Evolutionary conservation across 2,329 filamentous ascomycete genomes (phyloP), one percentile per base, ranked within the genome.

Genomic region (Cladorrhinum sp.): DNA sequence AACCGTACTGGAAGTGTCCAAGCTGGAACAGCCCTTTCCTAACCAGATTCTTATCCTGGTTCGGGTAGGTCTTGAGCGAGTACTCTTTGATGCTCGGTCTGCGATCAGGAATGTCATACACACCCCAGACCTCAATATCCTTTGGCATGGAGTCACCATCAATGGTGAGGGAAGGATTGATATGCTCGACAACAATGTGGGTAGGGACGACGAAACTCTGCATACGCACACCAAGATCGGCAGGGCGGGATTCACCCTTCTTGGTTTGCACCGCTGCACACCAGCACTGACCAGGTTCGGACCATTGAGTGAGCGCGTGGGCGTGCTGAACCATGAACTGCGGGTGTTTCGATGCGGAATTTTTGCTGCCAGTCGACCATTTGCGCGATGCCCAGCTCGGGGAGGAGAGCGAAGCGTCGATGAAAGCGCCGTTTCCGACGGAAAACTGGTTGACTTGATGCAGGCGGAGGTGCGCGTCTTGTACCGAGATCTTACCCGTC

Each of bases 211-310:
- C 80, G 5, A 75, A 72, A 33, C 81, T 73, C 33, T 82, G 79
- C 18, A 88, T 80, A 46, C 85, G 74, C 18, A 96, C 83, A 8
- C 83, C 84, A 16, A 98, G 77, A 57, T 86, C 83, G 1, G 86
- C 85, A 39, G 86, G 84, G 54, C 82, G 80, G 7, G 80, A 79
- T 16, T 72, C 70, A 10, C 74, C 74, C 16, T 76, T 75, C 14
- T 72, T 72, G 54, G 80, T 75, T 10, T 70, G 65, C 0, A 76
- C 75, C 2, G 78, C 81, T 3, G 88, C 86, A 73, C 94, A 98
- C 90, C 92, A 98, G 74, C 92, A 96, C 64, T 98, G 90, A 20
- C 90, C 91, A 33, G 88, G 82, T 54, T 96, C 90, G 9, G 86
- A 79, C 92, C 93, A 96, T 2, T 79, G 75, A 1, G 75, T 71